These are phyloP conservation scores for Schwanniomyces vanrijiae DNA, from an alignment of 805 yeast species.

Conservation along the genomic window DNA sequence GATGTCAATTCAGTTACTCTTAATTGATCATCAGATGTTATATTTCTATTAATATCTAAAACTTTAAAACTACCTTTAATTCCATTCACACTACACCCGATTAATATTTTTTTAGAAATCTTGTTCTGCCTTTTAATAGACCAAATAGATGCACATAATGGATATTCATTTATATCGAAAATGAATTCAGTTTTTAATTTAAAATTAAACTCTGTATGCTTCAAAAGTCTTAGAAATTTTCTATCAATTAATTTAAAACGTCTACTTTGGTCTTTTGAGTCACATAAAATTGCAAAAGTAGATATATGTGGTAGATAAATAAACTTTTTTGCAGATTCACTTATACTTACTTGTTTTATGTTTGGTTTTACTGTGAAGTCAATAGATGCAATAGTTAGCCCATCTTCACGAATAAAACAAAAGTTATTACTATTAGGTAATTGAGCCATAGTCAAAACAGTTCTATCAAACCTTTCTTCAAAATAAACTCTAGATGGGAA, in stretches of 20 bases:
- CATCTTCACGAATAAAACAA: slow-evolving; percentile 33
- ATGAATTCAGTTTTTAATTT: slow-evolving; percentile 13
- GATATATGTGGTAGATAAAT: slow-evolving; percentile 27
- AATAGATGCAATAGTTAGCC: slow-evolving; percentile 28
- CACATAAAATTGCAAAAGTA: slow-evolving; percentile 30
- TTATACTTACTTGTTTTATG: slow-evolving; percentile 27
- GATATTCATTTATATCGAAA: slow-evolving; percentile 28
- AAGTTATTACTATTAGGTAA: slow-evolving; percentile 4
- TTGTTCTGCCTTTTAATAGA: slow-evolving; percentile 27
- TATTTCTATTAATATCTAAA: slow-evolving; percentile 26
- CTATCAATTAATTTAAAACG: slow-evolving; percentile 36
- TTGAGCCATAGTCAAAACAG: slow-evolving; percentile 16
- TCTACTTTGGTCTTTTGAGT: slow-evolving; percentile 22
- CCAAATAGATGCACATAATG: slow-evolving; percentile 36
- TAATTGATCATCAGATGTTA: slow-evolving; percentile 10
- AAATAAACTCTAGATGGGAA: slow-evolving; percentile 32
- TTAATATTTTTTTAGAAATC: slow-evolving; percentile 35
- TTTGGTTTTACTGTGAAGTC: slow-evolving; percentile 22
- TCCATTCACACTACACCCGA: slow-evolving; percentile 22
- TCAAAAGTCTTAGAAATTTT: slow-evolving; percentile 22
- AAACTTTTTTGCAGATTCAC: slow-evolving; percentile 34
- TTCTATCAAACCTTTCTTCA: slow-evolving; percentile 35
- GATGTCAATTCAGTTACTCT: slow-evolving; percentile 30
- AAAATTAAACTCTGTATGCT: slow-evolving; percentile 20
- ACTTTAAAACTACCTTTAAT: slow-evolving; percentile 33